Evolutionary conservation across 2,329 filamentous ascomycete species (phyloP), one percentile per base, ranked within the genome.

Genomic region (Cladosporium velox): DNA sequence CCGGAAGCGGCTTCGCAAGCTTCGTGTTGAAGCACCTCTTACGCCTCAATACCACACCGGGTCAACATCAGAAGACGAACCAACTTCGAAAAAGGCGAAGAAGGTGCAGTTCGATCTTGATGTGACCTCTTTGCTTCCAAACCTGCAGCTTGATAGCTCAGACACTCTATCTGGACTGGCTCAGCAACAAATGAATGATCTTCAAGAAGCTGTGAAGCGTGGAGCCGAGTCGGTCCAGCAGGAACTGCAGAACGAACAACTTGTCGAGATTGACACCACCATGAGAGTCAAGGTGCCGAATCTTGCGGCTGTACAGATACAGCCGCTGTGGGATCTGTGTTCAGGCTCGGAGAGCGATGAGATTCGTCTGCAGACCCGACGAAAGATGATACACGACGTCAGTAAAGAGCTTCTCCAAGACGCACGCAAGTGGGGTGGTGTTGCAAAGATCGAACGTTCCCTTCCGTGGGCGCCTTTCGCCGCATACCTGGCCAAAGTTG

Each of bases 391-490:
- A 18, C 61, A 75, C 4, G 73, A 76, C 38, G 76, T 78, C 76
- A 74, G 68, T 71, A 70, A n/a, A 7, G 73, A 74, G 41, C 69
- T 77, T 28, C 66, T 77, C 32, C 76, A 68, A 55, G 54, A 71
- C 24, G 70, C 72, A 41, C 67, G 66, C 12, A 73, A 72, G 5
- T 86, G 84, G 83, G 74, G 72, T 66, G 78, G 78, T 4, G 66
- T 78, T 4, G 76, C 76, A 5, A 77, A 75, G 57, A 67, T 81
- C 4, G 78, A 83, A 38, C 72, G 76, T 32, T 73, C 76, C 3
- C 69, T 87, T 12, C 75, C 70, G 4, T 87, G 84, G 84, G 74
- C 67, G 30, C 81, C 84, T 3, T 85, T 86, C 64, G 76, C 79
- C 2, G 72, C 73, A 3, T 76, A 79, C n/a, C 70, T 81, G 1